Conservation (phyloP, 2,329 filamentous ascomycete genomes). For the Ophiostoma quercus region DNA sequence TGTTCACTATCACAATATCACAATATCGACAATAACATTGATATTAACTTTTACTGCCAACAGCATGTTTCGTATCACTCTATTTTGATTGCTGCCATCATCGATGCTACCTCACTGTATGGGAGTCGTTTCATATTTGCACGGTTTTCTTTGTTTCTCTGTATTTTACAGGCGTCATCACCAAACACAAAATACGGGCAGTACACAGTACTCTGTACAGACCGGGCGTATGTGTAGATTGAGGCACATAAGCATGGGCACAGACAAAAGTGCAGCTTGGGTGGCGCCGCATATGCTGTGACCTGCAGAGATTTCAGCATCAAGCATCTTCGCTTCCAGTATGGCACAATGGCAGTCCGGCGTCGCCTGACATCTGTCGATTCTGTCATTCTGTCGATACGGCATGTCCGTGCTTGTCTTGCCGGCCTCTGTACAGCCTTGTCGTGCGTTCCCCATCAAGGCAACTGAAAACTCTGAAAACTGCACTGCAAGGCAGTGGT, state of each 20-base stretch:
- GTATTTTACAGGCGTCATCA: background rate
- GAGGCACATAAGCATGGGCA: background rate
- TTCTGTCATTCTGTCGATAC: background rate
- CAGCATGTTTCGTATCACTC: slow-evolving; percentile 2
- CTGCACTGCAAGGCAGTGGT: background rate
- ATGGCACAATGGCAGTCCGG: background rate
- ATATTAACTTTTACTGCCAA: background rate
- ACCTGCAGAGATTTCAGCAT: background rate
- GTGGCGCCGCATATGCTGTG: slow-evolving; percentile 8
- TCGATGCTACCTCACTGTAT: background rate
- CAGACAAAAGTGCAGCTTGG: background rate
- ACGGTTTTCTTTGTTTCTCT: background rate
- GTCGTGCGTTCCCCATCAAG: background rate
- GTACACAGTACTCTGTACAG: background rate
- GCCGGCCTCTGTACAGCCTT: background rate
- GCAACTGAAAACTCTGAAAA: background rate
- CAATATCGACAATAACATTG: background rate
- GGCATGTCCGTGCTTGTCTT: background rate
- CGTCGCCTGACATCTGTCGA: slow-evolving; percentile 5
- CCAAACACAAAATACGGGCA: background rate
- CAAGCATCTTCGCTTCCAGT: background rate
- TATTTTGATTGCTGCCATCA: background rate
- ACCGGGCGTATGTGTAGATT: background rate
- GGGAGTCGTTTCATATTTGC: slow-evolving; percentile 4
- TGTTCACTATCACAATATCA: background rate